phyloP scores from a whole-genome alignment of 805 yeast species.

The Spencermartinsiella europaea region DNA sequence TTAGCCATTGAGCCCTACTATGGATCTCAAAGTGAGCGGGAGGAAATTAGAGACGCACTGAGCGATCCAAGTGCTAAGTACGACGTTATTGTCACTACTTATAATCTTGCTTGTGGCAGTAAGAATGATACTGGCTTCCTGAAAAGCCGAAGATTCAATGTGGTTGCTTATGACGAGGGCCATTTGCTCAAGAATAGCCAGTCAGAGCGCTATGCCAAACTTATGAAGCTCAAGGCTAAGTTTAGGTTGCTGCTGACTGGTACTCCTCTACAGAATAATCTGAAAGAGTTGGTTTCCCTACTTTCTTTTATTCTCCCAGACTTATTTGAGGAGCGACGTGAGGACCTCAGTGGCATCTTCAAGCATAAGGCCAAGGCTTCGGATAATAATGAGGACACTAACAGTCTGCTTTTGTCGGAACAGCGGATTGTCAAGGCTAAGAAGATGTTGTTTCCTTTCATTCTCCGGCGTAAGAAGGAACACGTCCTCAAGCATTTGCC shows the following conservation, averaged over 20 bases:
- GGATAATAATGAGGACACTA: conserved; percentile 29
- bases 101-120: conserved; percentile 83
- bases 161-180: conserved; percentile 94
- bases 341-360: conserved; percentile 75
- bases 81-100: conserved; percentile 93
- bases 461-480: conserved; percentile 82
- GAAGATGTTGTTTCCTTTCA: conserved; percentile 98
- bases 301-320: conserved; percentile 86
- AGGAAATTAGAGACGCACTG: conserved; percentile 70
- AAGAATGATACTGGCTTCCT: conserved; percentile 77
- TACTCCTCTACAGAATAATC: conserved; percentile 92
- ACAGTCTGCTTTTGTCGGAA: conserved; percentile 71
- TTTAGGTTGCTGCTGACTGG: conserved; percentile 89
- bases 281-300: conserved; percentile 83
- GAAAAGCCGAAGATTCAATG: conserved; percentile 69
- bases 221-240: conserved; percentile 78
- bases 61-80: conserved; percentile 47
- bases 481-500: conserved; percentile 92
- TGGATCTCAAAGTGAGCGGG: conserved; percentile 82
- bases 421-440: conserved; percentile 92
- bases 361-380: conserved; percentile 80
- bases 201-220: conserved; percentile 79
- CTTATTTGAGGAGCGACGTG: conserved; percentile 73
- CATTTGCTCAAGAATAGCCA: conserved; percentile 90
- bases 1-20: conserved; percentile 87